Conservation (phyloP, 306 rosid species). For the Prosopis cineraria region DNA sequence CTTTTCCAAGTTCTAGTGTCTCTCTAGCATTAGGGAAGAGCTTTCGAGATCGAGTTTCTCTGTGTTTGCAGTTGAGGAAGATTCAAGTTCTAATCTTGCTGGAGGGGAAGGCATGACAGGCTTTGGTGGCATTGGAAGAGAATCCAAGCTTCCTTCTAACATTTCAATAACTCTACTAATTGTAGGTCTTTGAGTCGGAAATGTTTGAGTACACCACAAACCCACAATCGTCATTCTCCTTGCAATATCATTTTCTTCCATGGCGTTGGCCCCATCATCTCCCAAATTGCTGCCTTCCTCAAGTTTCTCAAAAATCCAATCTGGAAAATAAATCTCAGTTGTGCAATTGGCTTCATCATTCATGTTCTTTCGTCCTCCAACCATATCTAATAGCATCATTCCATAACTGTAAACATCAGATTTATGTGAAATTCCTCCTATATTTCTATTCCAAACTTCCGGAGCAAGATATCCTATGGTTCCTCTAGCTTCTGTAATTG, state of each 20-base stretch:
- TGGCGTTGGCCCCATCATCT: not conserved
- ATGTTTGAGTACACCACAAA: conserved; percentile 37
- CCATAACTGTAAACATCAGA: conserved; percentile 56
- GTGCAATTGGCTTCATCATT: conserved; percentile 20
- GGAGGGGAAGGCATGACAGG: conserved; percentile 23
- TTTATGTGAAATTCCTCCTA: conserved; percentile 51
- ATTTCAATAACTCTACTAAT: conserved; percentile 47
- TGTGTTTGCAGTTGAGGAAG: not conserved
- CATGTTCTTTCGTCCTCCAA: conserved; percentile 39
- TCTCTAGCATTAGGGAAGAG: not conserved
- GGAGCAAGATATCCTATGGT: conserved; percentile 52
- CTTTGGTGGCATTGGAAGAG: conserved; percentile 47
- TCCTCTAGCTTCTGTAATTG: conserved; percentile 46
- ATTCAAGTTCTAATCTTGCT: not conserved
- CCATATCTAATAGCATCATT: conserved; percentile 54
- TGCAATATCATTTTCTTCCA: conserved; percentile 16
- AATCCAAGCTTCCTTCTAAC: conserved; percentile 44
- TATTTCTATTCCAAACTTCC: conserved; percentile 41
- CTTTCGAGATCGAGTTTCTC: not conserved
- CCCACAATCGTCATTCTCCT: conserved; percentile 41
- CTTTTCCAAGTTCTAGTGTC: not conserved
- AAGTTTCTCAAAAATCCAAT: conserved; percentile 43
- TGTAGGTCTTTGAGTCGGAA: conserved; percentile 31
- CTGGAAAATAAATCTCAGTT: conserved; percentile 46
- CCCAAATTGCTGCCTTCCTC: conserved; percentile 3